Evolutionary conservation across 1,139 yeast genomes (phyloP), one percentile per base, ranked within the genome.

Genomic region (Meyerozyma guilliermondii): DNA sequence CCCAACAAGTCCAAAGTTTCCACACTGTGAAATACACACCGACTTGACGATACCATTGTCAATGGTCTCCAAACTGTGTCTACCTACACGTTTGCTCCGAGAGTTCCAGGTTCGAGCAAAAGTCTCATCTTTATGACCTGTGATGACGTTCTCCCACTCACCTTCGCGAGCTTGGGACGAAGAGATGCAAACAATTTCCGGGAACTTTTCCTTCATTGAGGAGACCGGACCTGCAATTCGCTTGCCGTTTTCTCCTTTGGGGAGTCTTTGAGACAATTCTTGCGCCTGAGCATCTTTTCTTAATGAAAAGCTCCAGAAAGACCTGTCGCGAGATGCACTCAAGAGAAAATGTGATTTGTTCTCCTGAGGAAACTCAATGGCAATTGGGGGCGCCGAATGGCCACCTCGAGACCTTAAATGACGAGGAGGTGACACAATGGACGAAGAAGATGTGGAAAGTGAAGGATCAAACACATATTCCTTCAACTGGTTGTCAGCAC

Each of bases 261-360:
- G 80, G 27, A 76, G 65, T 53, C 85, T 78, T 64, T 91, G 98
- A 0, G 98, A 89, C 56, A 92, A 69, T 60, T 89, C 96, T 56
- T 87, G 96, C 2, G 96, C 87, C 64, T 94, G 99, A 0, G 98
- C 95, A 62, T 94, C 98, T 60, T 92, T 92, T 53, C 98, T 78
- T 43, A 92, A 70, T 0, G 98, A 91, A 56, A 92, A 92, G 16
- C 81, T 77, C 97, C 98, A 92, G 52, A 92, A 74, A 2, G 96
- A 76, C 50, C 78, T 76, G 64, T 94, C 98, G 52, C 84, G 77
- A 0, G 98, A 87, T 4, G 95, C 95, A 49, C 96, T 87, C 44
- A 87, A 74, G 27, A 94, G 60, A 62, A 81, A 87, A 63, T 94
- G 98, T 0, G 96, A 81, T 48, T 80, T 83, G 16, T 80, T 78